Evolutionary conservation across 192 early-diverging fungal genomes (phyloP).

Genomic region (Podila epicladia): DNA sequence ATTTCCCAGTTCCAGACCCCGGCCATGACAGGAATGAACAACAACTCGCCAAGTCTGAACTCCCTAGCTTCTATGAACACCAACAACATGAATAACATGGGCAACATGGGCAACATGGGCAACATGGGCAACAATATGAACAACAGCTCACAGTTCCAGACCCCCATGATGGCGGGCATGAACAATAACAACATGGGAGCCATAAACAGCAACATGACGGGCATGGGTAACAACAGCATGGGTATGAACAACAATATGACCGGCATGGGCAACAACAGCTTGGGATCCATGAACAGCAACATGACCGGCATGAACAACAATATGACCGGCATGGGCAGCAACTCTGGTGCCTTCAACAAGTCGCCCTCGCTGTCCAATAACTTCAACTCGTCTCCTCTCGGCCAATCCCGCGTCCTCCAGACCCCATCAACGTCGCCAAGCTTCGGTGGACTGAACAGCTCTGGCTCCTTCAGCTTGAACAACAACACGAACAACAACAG

Average conservation of each 20-base stretch:
- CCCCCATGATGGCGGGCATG: conserved; percentile 9
- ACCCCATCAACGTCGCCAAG: conserved; percentile 5
- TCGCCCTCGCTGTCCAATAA: conserved; percentile 39
- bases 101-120: conserved; percentile 28
- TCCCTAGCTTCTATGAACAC: conserved; percentile 6
- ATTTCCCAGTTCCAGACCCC: conserved; percentile 27
- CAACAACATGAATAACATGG: conserved; percentile 25
- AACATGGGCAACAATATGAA: conserved; percentile 11
- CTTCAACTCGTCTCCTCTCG: conserved; percentile 34
- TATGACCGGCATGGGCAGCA: conserved; percentile 16
- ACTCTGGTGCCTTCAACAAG: conserved; percentile 26
- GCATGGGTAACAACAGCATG: conserved; percentile 11
- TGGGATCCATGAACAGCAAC: conserved; percentile 20
- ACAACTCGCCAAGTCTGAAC: not conserved
- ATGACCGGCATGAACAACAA: conserved; percentile 23
- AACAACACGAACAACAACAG: conserved; percentile 13
- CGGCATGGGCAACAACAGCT: not conserved
- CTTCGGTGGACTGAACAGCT: conserved; percentile 6
- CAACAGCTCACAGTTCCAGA: conserved; percentile 17
- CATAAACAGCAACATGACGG: conserved; percentile 3
- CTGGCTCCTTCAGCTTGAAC: conserved; percentile 14
- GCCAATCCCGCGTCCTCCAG: conserved; percentile 44
- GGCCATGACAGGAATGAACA: conserved; percentile 20
- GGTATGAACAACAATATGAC: conserved; percentile 15
- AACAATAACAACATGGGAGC: conserved; percentile 14